Evolutionary conservation across 1,139 yeast species (phyloP).

Genomic region (Debaryomyces sp.): DNA sequence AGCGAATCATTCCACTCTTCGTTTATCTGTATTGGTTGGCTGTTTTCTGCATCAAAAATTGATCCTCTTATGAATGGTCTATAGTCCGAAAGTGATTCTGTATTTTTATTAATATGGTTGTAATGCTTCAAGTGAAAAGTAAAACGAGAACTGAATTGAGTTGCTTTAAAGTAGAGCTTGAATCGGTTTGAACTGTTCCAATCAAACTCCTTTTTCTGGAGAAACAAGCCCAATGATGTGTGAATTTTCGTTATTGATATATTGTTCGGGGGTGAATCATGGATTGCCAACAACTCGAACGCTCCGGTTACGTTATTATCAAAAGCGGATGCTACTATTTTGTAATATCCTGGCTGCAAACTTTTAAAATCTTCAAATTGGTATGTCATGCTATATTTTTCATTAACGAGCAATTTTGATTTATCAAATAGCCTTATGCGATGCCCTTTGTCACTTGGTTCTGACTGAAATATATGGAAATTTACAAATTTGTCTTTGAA

Average conservation of each 20-base stretch:
- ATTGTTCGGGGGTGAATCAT: constrained; percentile 11
- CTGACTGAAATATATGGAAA: constrained; percentile 46
- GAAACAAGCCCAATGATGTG: constrained; percentile 40
- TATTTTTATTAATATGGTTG: constrained; percentile 19
- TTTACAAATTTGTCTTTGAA: constrained; percentile 29
- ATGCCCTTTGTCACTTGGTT: constrained; percentile 16
- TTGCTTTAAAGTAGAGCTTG: constrained; percentile 30
- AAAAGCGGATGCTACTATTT: constrained; percentile 36
- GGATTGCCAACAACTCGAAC: constrained; percentile 18
- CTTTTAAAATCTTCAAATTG: constrained; percentile 24
- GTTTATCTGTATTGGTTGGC: constrained; percentile 33
- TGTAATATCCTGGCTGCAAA: constrained; percentile 40
- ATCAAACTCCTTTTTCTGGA: constrained; percentile 20
- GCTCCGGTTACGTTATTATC: constrained; percentile 17
- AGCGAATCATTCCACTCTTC: constrained; percentile 45
- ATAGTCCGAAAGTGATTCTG: constrained; percentile 28
- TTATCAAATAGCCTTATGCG: constrained; percentile 32
- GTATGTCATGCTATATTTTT: constrained; percentile 25
- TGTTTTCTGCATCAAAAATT: constrained; percentile 35
- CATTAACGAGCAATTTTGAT: constrained; percentile 29
- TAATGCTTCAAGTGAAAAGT: constrained; percentile 30
- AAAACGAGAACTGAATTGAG: constrained; percentile 23
- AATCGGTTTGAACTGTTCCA: constrained; percentile 46
- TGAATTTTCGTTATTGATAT: constrained; percentile 23
- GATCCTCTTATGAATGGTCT: constrained; percentile 49